These are phyloP conservation scores for Triglochin maritima DNA, from an alignment of 106 monocot genomes.

Conservation along the genomic window DNA sequence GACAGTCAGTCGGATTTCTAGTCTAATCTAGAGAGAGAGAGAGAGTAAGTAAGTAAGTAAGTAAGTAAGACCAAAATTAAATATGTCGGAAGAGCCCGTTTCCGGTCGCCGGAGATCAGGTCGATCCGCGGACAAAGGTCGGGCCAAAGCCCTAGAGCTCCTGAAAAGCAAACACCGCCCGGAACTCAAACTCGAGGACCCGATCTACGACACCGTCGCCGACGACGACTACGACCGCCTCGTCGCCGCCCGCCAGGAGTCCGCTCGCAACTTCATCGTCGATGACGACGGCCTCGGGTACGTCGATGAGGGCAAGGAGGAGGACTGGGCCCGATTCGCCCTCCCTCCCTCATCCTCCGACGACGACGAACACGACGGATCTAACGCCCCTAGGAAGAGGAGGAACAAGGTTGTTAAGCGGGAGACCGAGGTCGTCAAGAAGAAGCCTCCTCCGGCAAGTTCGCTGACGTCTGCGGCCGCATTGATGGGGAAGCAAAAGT, in stretches of 20 bases:
- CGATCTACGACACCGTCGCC: slow-evolving; percentile 84
- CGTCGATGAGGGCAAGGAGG: slow-evolving; percentile 78
- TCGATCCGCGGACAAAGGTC: slow-evolving; percentile 32
- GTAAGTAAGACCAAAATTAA: slow-evolving; percentile 1
- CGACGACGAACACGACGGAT: slow-evolving; percentile 5
- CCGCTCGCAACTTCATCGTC: slow-evolving; percentile 61
- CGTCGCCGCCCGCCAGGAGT: slow-evolving; percentile 65
- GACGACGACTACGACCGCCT: slow-evolving; percentile 74
- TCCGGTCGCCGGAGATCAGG: slow-evolving; percentile 38
- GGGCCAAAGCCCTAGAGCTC: slow-evolving; percentile 60
- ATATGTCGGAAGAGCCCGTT: slow-evolving; percentile 22
- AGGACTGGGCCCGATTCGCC: slow-evolving; percentile 72
- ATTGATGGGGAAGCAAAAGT: slow-evolving; percentile 53
- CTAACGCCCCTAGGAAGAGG: slow-evolving; percentile 18
- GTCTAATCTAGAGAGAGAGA: slow-evolving; percentile 1
- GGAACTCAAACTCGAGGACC: slow-evolving; percentile 65
- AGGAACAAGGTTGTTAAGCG: slow-evolving; percentile 16
- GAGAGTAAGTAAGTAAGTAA: not conserved
- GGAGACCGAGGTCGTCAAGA: not conserved
- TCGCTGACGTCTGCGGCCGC: slow-evolving; percentile 53
- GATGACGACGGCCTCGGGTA: slow-evolving; percentile 93
- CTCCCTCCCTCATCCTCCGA: slow-evolving; percentile 39
- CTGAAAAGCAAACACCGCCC: slow-evolving; percentile 47
- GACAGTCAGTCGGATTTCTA: not conserved
- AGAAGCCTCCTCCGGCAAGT: slow-evolving; percentile 10